phyloP scores from a whole-genome alignment of 345 rosid genomes.

The Dovyalis caffra region DNA sequence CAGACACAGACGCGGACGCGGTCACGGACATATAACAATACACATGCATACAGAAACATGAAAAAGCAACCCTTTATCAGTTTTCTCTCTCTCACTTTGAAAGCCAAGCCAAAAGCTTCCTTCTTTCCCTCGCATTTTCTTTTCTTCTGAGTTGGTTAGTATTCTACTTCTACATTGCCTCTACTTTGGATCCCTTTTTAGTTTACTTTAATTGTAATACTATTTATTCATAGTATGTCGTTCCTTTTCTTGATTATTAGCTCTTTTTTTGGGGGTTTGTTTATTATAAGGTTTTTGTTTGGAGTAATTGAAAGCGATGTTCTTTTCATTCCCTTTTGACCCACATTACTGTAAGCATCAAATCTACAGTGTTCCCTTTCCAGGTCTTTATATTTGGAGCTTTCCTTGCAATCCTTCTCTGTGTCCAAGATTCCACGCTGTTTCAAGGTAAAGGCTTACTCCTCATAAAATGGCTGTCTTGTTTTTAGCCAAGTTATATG shows the following conservation, averaged over 20 bases:
- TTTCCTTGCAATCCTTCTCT: conserved; percentile 24
- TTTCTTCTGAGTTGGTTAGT: conserved; percentile 26
- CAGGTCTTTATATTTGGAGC: conserved; percentile 22
- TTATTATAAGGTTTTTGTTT: too few species aligned
- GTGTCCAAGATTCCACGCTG: conserved; percentile 19
- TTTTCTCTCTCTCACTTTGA: conserved; percentile 1
- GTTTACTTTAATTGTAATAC: background rate
- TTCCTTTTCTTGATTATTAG: conserved; percentile 2
- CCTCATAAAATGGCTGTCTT: conserved; percentile 17
- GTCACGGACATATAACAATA: background rate
- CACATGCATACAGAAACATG: conserved; percentile 5
- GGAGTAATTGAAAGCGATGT: conserved; percentile 23
- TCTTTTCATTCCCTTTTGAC: conserved; percentile 19
- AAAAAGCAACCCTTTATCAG: background rate
- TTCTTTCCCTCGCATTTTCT: conserved; percentile 10
- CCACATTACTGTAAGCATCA: conserved; percentile 22
- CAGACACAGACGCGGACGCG: background rate
- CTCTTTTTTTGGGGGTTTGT: too few species aligned
- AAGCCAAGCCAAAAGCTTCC: background rate
- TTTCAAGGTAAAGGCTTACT: conserved; percentile 32
- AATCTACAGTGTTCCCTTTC: conserved; percentile 24
- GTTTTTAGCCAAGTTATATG: background rate
- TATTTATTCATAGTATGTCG: conserved; percentile 8
- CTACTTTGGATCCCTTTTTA: conserved; percentile 36
- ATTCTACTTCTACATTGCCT: conserved; percentile 12